Percentiles rank a stretch among this genome's conserved stretches.
Conservation (phyloP, 805 yeast genomes). For the Metschnikowia santaceciliae region DNA sequence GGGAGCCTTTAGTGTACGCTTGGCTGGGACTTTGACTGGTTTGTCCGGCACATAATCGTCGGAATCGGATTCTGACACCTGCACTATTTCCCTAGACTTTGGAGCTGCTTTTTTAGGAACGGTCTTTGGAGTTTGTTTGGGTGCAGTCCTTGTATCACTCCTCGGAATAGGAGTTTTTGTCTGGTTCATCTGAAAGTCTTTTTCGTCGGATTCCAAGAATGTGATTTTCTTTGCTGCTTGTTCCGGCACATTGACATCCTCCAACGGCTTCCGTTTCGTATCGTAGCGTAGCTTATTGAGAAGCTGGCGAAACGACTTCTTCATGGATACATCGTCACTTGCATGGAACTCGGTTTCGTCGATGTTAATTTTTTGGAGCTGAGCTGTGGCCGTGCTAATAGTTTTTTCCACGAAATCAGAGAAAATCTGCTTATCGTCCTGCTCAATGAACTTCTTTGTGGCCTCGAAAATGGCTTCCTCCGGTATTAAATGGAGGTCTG, state of each 20-base stretch:
- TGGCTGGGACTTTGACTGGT: not conserved
- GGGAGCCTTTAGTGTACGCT: not conserved
- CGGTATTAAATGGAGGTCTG: slow-evolving; percentile 65
- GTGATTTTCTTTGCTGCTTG: not conserved
- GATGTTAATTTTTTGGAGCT: slow-evolving; percentile 42
- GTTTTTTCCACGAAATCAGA: slow-evolving; percentile 59
- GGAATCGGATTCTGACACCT: not conserved
- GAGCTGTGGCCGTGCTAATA: slow-evolving; percentile 47
- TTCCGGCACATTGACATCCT: not conserved
- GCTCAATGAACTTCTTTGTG: slow-evolving; percentile 66
- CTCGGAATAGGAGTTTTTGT: too few species aligned
- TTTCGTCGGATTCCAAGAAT: not conserved
- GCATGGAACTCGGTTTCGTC: slow-evolving; percentile 35
- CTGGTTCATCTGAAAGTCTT: not conserved
- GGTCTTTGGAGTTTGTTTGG: not conserved
- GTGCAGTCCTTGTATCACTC: too few species aligned
- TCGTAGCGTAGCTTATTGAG: slow-evolving; percentile 16
- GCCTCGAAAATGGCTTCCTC: slow-evolving; percentile 74
- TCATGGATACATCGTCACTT: slow-evolving; percentile 22
- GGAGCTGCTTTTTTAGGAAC: not conserved
- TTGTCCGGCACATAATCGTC: not conserved
- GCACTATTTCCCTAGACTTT: not conserved
- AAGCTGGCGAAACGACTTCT: slow-evolving; percentile 15
- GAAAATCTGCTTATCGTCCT: slow-evolving; percentile 75
- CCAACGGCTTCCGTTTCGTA: slow-evolving; percentile 8